A percentile compares a stretch with the other conserved stretches of the same genome.
These are phyloP conservation scores for Schwanniomyces occidentalis DNA, from an alignment of 805 yeast species.

Conservation along the genomic window DNA sequence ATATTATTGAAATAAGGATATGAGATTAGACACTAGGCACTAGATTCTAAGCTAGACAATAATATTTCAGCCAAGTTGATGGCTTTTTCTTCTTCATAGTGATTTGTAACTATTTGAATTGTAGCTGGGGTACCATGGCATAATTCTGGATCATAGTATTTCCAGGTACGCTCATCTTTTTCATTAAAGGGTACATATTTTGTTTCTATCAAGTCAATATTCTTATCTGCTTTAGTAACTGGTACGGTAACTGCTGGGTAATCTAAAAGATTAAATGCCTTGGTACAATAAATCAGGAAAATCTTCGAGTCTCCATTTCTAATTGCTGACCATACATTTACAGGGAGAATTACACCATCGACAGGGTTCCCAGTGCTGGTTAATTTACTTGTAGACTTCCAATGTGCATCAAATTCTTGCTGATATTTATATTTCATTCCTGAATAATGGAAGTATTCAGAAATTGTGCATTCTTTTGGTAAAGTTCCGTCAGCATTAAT, in stretches of 20 bases:
- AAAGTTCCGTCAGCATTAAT: slow-evolving; percentile 1
- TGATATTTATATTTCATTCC: slow-evolving; percentile 6
- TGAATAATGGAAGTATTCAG: slow-evolving; percentile 2
- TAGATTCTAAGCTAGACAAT: too few species aligned
- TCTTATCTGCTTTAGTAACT: slow-evolving; percentile 52
- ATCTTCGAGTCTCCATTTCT: not conserved
- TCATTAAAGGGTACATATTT: slow-evolving; percentile 32
- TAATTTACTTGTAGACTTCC: slow-evolving; percentile 3
- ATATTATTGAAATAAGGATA: too few species aligned
- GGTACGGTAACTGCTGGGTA: slow-evolving; percentile 8
- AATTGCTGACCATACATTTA: slow-evolving; percentile 26
- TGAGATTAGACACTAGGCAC: too few species aligned
- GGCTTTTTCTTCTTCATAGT: slow-evolving; percentile 63
- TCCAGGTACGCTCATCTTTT: slow-evolving; percentile 45
- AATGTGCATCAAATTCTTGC: slow-evolving; percentile 5
- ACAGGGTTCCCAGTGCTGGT: slow-evolving; percentile 37
- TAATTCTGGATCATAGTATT: slow-evolving; percentile 45
- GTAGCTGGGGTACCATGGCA: slow-evolving; percentile 63
- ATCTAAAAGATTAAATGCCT: slow-evolving; percentile 7
- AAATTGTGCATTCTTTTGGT: not conserved
- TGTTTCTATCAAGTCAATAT: slow-evolving; percentile 32
- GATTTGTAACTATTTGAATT: slow-evolving; percentile 61
- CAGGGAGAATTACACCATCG: slow-evolving; percentile 39
- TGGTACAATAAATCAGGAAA: slow-evolving; percentile 28
- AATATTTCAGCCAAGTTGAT: slow-evolving; percentile 16